These are phyloP conservation scores for Sugiyamaella smithiae DNA, from an alignment of 805 yeast genomes.

Conservation along the genomic window DNA sequence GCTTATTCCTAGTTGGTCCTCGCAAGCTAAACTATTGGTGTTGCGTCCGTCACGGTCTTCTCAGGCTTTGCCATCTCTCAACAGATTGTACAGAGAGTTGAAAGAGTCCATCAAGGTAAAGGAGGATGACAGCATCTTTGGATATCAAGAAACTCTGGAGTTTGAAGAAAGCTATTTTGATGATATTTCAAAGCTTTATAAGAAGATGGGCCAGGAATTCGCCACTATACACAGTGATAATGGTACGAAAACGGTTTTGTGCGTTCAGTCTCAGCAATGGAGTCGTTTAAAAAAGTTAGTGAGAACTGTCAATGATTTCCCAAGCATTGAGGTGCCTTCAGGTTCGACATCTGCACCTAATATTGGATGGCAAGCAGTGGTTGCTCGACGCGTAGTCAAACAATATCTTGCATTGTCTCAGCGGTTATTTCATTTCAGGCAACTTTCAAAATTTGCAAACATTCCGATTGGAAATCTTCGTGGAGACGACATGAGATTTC, in stretches of 20 bases:
- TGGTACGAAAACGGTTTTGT: conserved; percentile 60
- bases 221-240: conserved; percentile 60
- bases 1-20: conserved; percentile 62
- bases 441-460: conserved; percentile 66
- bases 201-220: conserved; percentile 53
- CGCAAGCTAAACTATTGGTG: conserved; percentile 49
- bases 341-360: conserved; percentile 52
- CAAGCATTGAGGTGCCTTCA: conserved; percentile 56
- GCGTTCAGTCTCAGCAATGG: conserved; percentile 68
- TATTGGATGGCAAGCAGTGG: conserved; percentile 73
- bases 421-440: conserved; percentile 65
- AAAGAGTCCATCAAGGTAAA: conserved; percentile 6
- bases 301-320: conserved; percentile 52
- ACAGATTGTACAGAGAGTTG: conserved; percentile 47
- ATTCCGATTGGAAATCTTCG: conserved; percentile 85
- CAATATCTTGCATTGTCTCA: conserved; percentile 71
- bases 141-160: conserved; percentile 49
- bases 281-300: conserved; percentile 47
- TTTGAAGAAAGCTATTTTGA: conserved; percentile 57
- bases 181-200: conserved; percentile 54
- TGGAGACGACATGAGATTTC: conserved; percentile 69
- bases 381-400: conserved; percentile 62
- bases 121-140: conserved; percentile 18
- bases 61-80: conserved; percentile 57
- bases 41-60: conserved; percentile 69